Evolutionary conservation across 305 asterid genomes (phyloP).

Genomic region (Stenogyne calaminthoides): DNA sequence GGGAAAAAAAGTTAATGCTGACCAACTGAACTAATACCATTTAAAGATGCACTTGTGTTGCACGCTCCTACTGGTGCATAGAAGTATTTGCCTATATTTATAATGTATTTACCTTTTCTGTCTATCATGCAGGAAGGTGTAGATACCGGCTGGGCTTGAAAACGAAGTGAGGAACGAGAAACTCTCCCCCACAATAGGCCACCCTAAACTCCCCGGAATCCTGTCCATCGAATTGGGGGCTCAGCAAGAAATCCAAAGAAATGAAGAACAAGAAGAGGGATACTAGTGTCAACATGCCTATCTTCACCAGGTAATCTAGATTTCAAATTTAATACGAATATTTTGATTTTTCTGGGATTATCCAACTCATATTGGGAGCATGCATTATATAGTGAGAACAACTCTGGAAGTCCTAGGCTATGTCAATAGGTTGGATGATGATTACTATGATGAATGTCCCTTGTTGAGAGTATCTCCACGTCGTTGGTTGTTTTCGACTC

Average conservation of each 20-base stretch:
- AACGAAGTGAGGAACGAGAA: constrained; percentile 66
- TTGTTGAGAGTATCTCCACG: constrained; percentile 25
- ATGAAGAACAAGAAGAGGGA: constrained; percentile 40
- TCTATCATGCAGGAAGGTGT: constrained; percentile 73
- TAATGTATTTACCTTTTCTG: constrained; percentile 53
- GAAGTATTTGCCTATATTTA: no score
- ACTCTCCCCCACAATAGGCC: constrained; percentile 86
- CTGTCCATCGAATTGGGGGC: constrained; percentile 60
- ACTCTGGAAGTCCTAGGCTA: not conserved
- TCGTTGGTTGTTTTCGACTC: constrained; percentile 2
- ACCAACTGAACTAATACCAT: no score
- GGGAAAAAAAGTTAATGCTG: no score
- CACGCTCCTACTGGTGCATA: no score
- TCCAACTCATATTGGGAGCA: not conserved
- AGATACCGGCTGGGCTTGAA: constrained; percentile 65
- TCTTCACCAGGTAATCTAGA: not conserved
- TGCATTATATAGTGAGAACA: constrained; percentile 13
- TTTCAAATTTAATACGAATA: not conserved
- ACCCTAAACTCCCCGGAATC: constrained; percentile 76
- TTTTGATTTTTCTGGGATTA: not conserved
- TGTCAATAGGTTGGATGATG: constrained; percentile 19
- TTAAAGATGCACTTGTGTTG: no score
- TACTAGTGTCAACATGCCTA: constrained; percentile 36
- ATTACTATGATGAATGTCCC: constrained; percentile 26
- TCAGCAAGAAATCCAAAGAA: constrained; percentile 38